Base-by-base conservation (phyloP, 345 rosid genomes). In the Sonneratia caseolaris region DNA sequence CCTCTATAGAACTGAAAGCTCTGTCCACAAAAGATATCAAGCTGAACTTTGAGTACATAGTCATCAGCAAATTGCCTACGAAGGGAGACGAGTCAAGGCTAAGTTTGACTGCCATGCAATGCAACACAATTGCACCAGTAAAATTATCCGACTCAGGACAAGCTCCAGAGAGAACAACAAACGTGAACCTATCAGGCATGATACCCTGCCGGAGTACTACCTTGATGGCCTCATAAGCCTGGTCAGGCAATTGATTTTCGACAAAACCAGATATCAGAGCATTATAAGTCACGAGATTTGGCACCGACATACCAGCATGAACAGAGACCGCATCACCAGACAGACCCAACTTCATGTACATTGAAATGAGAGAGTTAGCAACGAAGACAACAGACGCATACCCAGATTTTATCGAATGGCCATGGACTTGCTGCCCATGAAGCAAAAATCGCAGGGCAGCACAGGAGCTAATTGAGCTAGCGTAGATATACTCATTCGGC, bases 291-390 rank as follows among this genome's bases (percentile, higher is more conserved):
- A 87, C 94, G n/a, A 45, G 40, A 74, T 81, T 81, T 4, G 80
- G 84, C 57, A 80, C 79, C 18, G 38, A 48, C 21, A 72, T 70
- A 68, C 47, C 80, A 5, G 49, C 57, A 71, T 72, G 73, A 7
- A 79, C 82, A 35, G 55, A 64, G 36, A 78, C 70, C 7, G 91
- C 91, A 72, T 85, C 88, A 38, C n/a, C 59, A 56, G 75, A 75
- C 64, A 19, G 71, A 14, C 83, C 82, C 21, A 84, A 77, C 79
- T 81, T 84, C 86, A 88, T 84, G 66, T 88, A 88, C 89, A 88
- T 68, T 5, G 89, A 75, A 21, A 85, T 81, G 22, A 86, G 88
- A 1, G 91, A 83, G 70, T 86, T 89, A 49, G 79, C 80, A 68
- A 85, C 93, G 72, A 86, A 89, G 38, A 82, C 81, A 15, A 79